Evolutionary conservation across 1,284 basidiomycete genomes (phyloP).

Genomic region (Earliella scabrosa): DNA sequence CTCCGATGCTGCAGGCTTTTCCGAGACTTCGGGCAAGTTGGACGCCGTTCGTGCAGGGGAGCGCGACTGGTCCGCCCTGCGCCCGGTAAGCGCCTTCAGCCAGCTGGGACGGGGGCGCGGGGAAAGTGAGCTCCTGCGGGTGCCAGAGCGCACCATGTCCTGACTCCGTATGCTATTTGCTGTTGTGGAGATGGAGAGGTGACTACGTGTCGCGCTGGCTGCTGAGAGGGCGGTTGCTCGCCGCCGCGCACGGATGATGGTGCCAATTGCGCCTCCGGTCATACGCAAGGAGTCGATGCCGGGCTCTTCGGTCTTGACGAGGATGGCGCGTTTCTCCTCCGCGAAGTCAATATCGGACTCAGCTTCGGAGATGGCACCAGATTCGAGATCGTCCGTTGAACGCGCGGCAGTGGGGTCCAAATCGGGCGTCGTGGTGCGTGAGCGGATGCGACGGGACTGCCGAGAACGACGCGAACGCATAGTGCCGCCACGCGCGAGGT

Average conservation of each 20-base stretch:
- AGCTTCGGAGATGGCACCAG: slow-evolving; percentile 12
- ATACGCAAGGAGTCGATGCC: slow-evolving; percentile 35
- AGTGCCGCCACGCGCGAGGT: slow-evolving; percentile 26
- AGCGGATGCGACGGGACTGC: slow-evolving; percentile 14
- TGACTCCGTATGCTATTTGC: slow-evolving; percentile 18
- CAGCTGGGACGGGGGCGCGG: slow-evolving; percentile 12
- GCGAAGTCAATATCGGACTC: slow-evolving; percentile 26
- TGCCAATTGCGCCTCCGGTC: slow-evolving; percentile 32
- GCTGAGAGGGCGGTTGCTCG: slow-evolving; percentile 30
- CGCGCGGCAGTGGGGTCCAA: slow-evolving; percentile 10
- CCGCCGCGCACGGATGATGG: slow-evolving; percentile 33
- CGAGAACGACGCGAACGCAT: slow-evolving; percentile 31
- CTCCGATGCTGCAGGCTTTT: slow-evolving; percentile 10
- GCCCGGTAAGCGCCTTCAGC: slow-evolving; percentile 15
- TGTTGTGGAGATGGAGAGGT: slow-evolving; percentile 7
- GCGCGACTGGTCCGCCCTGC: slow-evolving; percentile 2
- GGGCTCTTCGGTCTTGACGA: slow-evolving; percentile 33
- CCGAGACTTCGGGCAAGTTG: slow-evolving; percentile 8
- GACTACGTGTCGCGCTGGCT: slow-evolving; percentile 25
- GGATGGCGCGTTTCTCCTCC: slow-evolving; percentile 28
- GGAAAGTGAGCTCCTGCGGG: slow-evolving; percentile 17
- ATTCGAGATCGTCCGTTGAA: slow-evolving; percentile 19
- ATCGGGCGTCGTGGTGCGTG: slow-evolving; percentile 15
- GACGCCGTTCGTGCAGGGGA: slow-evolving; percentile 1
- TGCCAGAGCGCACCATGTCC: background rate